Percentiles rank a stretch among this genome's conserved stretches.
Evolutionary conservation across 139 green algal genomes (phyloP).

Genomic region (Micractinium sp.): DNA sequence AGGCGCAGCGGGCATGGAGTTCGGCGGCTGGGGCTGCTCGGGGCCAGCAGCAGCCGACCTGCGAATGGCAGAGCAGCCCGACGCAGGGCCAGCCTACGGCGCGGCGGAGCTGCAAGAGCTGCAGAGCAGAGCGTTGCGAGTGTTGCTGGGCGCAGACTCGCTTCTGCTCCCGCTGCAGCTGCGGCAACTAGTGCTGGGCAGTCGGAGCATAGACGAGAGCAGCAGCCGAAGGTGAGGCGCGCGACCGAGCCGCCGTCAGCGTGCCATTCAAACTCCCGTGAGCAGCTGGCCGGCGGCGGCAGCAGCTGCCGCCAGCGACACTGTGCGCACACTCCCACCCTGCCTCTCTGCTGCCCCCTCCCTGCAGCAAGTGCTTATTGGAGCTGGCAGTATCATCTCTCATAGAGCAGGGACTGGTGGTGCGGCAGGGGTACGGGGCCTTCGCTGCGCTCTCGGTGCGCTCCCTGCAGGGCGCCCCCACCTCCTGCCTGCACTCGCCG

Average conservation of each 20-base stretch:
- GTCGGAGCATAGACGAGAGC: not conserved
- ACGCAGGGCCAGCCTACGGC: not conserved
- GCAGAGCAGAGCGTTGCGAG: slow-evolving; percentile 1
- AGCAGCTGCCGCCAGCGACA: not conserved
- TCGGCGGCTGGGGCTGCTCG: not conserved
- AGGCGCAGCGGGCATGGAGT: not conserved
- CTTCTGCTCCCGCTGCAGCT: slow-evolving; percentile 16
- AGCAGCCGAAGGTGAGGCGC: not conserved
- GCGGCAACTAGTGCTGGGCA: slow-evolving; percentile 2
- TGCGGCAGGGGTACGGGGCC: slow-evolving; percentile 30
- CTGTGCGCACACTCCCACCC: not conserved
- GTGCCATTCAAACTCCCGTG: not conserved
- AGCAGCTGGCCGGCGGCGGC: not conserved
- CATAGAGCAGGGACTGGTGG: slow-evolving; percentile 32
- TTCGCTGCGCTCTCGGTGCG: slow-evolving; percentile 27
- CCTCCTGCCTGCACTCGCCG: not conserved
- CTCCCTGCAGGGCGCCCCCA: not conserved
- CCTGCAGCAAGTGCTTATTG: slow-evolving; percentile 36
- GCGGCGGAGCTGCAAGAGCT: slow-evolving; percentile 8
- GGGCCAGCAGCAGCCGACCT: not conserved
- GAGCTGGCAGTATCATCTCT: slow-evolving; percentile 32
- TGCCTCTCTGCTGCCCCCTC: not conserved
- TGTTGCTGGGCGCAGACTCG: slow-evolving; percentile 18
- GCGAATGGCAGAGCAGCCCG: not conserved
- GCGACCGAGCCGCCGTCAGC: not conserved